A percentile compares a stretch with the other conserved stretches of the same genome.
Evolutionary conservation across 805 yeast species (phyloP).

Genomic region (Metschnikowia noctiluminum): DNA sequence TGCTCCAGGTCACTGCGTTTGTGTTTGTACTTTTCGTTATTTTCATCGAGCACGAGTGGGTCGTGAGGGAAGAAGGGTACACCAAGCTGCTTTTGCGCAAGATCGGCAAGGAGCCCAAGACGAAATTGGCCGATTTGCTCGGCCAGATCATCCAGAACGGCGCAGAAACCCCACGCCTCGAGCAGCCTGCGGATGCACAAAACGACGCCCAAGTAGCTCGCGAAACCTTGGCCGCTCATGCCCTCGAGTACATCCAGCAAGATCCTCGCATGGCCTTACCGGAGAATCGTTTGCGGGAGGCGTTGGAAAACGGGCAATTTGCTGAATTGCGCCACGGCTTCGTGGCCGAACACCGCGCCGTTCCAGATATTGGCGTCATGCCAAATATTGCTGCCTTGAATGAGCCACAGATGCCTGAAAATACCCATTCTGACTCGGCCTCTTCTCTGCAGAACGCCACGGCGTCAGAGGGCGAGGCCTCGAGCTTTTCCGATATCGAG

Average conservation of each 20-base stretch:
- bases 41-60: conserved; percentile 66
- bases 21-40: conserved; percentile 43
- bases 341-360: neutral
- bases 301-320: conserved; percentile 12
- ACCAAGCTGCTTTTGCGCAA: conserved; percentile 52
- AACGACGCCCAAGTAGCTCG: neutral
- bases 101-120: conserved; percentile 55
- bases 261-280: conserved; percentile 9
- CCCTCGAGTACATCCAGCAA: conserved; percentile 16
- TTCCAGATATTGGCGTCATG: too few relatives aligned
- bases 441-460: too few relatives aligned
- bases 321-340: conserved; percentile 2
- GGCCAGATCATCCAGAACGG: conserved; percentile 12
- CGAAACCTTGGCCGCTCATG: conserved; percentile 13
- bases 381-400: too few relatives aligned
- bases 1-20: conserved; percentile 38
- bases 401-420: too few relatives aligned
- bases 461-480: too few relatives aligned
- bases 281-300: conserved; percentile 11
- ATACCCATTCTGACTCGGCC: too few relatives aligned
- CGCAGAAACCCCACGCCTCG: too few relatives aligned
- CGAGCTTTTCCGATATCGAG: neutral
- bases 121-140: conserved; percentile 38
- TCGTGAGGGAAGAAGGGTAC: conserved; percentile 67
- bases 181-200: neutral